Evolutionary conservation across 108 stramenopile genomes (phyloP).

Genomic region (Nitzschia sp.): DNA sequence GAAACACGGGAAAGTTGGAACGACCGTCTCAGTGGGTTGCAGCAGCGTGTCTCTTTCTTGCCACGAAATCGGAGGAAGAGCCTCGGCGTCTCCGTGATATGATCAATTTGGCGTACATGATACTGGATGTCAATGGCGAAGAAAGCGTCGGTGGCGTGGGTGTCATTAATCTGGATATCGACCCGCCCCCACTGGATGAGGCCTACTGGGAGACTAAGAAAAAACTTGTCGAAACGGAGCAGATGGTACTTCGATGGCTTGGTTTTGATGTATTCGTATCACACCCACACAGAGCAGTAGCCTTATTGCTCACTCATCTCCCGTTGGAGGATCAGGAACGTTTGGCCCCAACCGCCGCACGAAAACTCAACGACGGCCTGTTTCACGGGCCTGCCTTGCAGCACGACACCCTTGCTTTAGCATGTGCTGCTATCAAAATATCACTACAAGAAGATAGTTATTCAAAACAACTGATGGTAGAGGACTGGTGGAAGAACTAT

Average conservation of each 20-base stretch:
- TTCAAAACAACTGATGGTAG: background rate
- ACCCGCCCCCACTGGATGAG: conserved; percentile 54
- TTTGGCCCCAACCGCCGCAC: conserved; percentile 29
- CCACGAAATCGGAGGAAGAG: conserved; percentile 79
- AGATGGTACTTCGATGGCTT: conserved; percentile 68
- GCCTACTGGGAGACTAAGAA: conserved; percentile 75
- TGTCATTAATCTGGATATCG: conserved; percentile 2
- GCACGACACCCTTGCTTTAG: conserved; percentile 41
- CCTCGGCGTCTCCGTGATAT: conserved; percentile 78
- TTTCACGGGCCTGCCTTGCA: conserved; percentile 45
- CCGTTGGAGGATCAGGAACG: conserved; percentile 9
- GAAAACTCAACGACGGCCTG: conserved; percentile 57
- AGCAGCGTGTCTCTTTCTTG: conserved; percentile 69
- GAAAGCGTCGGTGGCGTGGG: background rate
- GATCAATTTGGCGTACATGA: conserved; percentile 63
- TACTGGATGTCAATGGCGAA: conserved; percentile 25
- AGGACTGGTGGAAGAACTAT: conserved; percentile 13
- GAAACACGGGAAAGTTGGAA: conserved; percentile 7
- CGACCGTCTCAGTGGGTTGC: conserved; percentile 40
- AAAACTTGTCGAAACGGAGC: conserved; percentile 67
- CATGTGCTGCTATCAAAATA: conserved; percentile 60
- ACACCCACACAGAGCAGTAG: conserved; percentile 75
- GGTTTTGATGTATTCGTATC: conserved; percentile 75
- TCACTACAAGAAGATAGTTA: conserved; percentile 27
- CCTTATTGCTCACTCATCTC: conserved; percentile 11